Percentiles rank a stretch among this genome's conserved stretches.
phyloP scores from a whole-genome alignment of 2,329 filamentous ascomycete species.

The Trichophyton verrucosum region DNA sequence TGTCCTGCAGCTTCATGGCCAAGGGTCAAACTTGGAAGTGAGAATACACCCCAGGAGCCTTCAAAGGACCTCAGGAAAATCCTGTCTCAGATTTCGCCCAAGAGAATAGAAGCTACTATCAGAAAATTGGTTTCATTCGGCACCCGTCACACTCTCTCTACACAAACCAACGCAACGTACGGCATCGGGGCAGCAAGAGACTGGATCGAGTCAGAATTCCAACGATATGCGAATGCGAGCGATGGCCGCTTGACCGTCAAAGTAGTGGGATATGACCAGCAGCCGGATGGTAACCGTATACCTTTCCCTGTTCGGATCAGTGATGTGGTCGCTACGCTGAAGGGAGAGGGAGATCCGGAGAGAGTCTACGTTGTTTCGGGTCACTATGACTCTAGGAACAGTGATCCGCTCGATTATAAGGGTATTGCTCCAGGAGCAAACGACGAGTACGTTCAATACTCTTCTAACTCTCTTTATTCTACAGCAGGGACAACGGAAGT shows the following conservation, averaged over 20 bases:
- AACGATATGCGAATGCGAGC: conserved; percentile 8
- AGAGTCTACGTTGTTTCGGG: conserved; percentile 9
- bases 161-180: conserved; percentile 9
- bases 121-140: conserved; percentile 10
- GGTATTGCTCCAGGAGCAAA: conserved; percentile 9
- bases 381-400: conserved; percentile 9
- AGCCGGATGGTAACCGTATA: conserved; percentile 7
- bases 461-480: not conserved
- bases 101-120: conserved; percentile 7
- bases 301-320: conserved; percentile 9
- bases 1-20: conserved; percentile 10
- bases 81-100: conserved; percentile 7
- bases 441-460: conserved; percentile 6
- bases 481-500: not conserved
- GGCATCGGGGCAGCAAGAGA: conserved; percentile 9
- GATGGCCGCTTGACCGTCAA: conserved; percentile 8
- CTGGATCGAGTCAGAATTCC: conserved; percentile 9
- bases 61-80: conserved; percentile 6
- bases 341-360: conserved; percentile 7
- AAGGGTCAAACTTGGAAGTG: not conserved
- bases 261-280: conserved; percentile 9
- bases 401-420: conserved; percentile 6
- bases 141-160: conserved; percentile 9
- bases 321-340: conserved; percentile 10
- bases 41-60: conserved; percentile 6